Conservation (phyloP, 2,329 filamentous ascomycete genomes). For the Calonectria pteridis region DNA sequence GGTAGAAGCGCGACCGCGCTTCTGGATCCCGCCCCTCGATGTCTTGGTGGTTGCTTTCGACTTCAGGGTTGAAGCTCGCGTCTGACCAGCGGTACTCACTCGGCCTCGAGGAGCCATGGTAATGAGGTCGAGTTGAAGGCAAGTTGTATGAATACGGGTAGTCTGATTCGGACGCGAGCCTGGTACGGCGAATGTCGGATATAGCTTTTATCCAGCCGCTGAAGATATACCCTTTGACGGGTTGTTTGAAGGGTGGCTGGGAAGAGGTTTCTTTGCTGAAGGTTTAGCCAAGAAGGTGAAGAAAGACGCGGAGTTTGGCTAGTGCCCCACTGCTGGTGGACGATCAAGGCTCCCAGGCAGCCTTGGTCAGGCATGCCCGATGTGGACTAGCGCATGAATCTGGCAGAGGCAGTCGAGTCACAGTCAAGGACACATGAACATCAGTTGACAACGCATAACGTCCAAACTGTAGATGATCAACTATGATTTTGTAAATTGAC, state of each 20-base stretch:
- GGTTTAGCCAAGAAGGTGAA: conserved; percentile 12
- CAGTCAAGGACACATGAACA: not conserved
- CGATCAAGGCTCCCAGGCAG: conserved; percentile 34
- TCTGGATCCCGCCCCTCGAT: conserved; percentile 64
- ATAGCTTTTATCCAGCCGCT: not conserved
- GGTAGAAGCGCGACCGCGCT: conserved; percentile 56
- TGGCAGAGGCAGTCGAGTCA: conserved; percentile 7
- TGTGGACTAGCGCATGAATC: conserved; percentile 27
- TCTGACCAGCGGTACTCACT: conserved; percentile 44
- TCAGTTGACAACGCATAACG: not conserved
- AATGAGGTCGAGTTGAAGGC: conserved; percentile 13
- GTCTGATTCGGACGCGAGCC: not conserved
- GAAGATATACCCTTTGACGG: not conserved
- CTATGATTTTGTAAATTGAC: not conserved
- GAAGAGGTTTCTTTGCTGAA: conserved; percentile 5
- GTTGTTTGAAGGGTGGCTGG: not conserved
- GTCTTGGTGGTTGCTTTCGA: conserved; percentile 48
- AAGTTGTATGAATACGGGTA: not conserved
- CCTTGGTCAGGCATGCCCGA: conserved; percentile 18
- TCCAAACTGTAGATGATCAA: not conserved
- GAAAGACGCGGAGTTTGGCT: conserved; percentile 25
- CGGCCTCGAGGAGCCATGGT: conserved; percentile 53
- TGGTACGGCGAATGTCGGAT: not conserved
- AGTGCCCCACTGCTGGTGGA: conserved; percentile 36
- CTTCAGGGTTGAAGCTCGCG: conserved; percentile 45